Percentiles rank a stretch among this genome's conserved stretches.
Evolutionary conservation across 192 early-diverging fungal species (phyloP).

Genomic region (Radiomyces spectabilis): DNA sequence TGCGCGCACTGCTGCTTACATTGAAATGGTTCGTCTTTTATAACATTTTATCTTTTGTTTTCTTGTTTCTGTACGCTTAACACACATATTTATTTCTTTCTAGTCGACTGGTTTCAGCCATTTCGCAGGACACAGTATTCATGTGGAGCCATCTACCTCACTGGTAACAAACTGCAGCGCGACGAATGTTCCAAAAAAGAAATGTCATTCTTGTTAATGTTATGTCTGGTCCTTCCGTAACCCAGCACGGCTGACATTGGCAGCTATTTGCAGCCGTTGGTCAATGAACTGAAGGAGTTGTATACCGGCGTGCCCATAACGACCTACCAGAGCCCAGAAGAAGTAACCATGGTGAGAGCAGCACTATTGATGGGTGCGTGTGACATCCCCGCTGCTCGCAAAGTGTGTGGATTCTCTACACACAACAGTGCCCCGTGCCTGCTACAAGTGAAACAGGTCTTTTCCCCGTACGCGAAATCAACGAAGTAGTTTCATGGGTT

Average conservation of each 20-base stretch:
- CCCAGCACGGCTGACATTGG: neutral
- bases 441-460: neutral
- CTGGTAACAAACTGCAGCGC: neutral
- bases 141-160: neutral
- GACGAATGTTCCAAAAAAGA: neutral
- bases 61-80: too few relatives aligned
- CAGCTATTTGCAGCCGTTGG: neutral
- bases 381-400: neutral
- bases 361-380: neutral
- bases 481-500: neutral
- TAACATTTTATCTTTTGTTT: too few relatives aligned
- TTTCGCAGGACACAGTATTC: neutral
- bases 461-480: neutral
- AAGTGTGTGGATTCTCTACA: neutral
- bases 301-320: neutral
- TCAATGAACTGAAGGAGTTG: neutral
- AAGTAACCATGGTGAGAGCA: neutral
- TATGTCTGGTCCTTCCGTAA: neutral
- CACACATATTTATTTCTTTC: too few relatives aligned
- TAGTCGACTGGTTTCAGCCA: neutral
- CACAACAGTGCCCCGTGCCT: neutral
- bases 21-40: too few relatives aligned
- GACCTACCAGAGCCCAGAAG: too few relatives aligned
- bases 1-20: too few relatives aligned
- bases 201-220: constrained; percentile 1